phyloP scores from a whole-genome alignment of 805 yeast genomes.

The Candida manassasensis region DNA sequence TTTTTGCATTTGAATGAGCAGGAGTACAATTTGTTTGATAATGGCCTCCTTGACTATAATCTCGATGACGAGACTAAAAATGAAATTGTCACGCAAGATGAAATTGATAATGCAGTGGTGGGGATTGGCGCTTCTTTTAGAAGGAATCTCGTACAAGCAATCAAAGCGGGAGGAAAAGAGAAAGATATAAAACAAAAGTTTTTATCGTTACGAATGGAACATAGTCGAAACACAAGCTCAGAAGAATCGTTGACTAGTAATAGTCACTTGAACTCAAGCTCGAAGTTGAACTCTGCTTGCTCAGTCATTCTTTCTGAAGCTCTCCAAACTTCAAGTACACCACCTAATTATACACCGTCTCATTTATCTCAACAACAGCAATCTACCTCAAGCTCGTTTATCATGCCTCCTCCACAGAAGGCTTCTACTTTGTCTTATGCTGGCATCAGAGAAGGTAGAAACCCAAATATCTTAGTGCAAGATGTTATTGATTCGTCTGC shows the following conservation, averaged over 20 bases:
- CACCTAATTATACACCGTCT: conserved; percentile 12
- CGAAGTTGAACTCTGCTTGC: conserved; percentile 12
- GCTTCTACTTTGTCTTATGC: conserved; percentile 18
- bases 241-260: conserved; percentile 22
- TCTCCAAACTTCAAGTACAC: conserved; percentile 12
- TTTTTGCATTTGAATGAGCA: conserved; percentile 28
- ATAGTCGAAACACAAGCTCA: conserved; percentile 23
- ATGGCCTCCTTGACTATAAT: conserved; percentile 12
- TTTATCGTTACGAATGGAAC: conserved; percentile 19
- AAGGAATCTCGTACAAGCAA: conserved; percentile 44
- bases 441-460: conserved; percentile 26
- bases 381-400: conserved; percentile 7
- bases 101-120: conserved; percentile 70
- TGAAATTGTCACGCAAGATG: conserved; percentile 59
- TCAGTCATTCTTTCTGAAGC: conserved; percentile 33
- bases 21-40: conserved; percentile 5
- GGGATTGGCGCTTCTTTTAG: conserved; percentile 72
- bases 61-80: conserved; percentile 23
- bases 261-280: conserved; percentile 16
- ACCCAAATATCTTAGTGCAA: conserved; percentile 22
- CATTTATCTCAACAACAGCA: conserved; percentile 14
- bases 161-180: conserved; percentile 24
- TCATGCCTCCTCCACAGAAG: conserved; percentile 9
- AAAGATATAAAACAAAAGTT: conserved; percentile 18
- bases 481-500: conserved; percentile 31